Conservation (phyloP, 306 rosid species). For the Ceratonia siliqua region DNA sequence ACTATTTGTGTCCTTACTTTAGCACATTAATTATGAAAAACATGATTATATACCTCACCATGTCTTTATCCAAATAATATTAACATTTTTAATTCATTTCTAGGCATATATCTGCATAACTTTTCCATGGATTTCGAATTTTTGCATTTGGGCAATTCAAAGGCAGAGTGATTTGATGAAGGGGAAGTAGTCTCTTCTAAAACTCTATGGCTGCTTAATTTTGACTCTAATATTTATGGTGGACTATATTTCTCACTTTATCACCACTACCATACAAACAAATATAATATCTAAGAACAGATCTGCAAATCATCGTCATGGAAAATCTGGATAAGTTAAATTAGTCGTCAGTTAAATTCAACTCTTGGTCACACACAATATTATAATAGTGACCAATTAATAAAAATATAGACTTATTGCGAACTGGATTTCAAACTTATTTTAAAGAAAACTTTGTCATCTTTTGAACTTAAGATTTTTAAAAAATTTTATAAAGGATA, state of each 20-base stretch:
- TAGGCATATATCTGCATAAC: background rate
- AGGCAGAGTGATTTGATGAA: background rate
- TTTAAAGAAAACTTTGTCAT: too few species aligned
- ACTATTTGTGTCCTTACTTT: too few species aligned
- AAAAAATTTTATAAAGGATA: too few species aligned
- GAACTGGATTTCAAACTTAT: too few species aligned
- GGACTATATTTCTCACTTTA: background rate
- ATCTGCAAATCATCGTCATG: background rate
- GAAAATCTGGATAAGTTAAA: background rate
- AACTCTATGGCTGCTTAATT: slow-evolving; percentile 21
- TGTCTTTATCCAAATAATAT: too few species aligned
- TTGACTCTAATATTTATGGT: slow-evolving; percentile 17
- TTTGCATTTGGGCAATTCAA: background rate
- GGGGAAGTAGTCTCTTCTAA: slow-evolving; percentile 22
- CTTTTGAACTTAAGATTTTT: too few species aligned
- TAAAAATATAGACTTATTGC: too few species aligned
- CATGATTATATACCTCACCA: too few species aligned
- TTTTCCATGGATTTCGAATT: background rate
- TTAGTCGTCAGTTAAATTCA: background rate
- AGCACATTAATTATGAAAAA: too few species aligned
- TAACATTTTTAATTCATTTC: too few species aligned
- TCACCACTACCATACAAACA: background rate
- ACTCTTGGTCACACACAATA: background rate
- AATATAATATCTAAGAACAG: background rate
- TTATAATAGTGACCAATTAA: background rate